Evolutionary conservation across 1,139 yeast species (phyloP), one percentile per base, ranked within the genome.

Genomic region (Blastobotrys ciferrii): DNA sequence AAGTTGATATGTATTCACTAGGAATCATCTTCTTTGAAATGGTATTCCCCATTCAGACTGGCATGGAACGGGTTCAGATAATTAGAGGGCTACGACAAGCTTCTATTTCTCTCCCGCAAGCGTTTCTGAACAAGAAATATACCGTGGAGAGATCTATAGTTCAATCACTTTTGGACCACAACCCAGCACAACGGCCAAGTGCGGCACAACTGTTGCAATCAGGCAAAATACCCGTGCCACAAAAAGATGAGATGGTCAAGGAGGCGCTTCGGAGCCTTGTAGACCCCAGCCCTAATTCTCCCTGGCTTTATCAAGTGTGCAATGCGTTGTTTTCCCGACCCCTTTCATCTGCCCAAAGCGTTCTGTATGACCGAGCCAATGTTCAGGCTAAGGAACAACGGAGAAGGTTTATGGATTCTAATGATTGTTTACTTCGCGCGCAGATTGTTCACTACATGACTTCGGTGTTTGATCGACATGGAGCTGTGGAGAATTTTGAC

Each of bases 1-100:
- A 92, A 58, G 95, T 92, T 19, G 98, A 94, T 64, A 84, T 94
- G 87, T 94, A 89, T 64, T 89, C 98, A 0, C 69, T 94, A 46
- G 98, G 98, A 3, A 80, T 94, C 28, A 92, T 94, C 1, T 88
- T 92, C 63, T 92, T 92, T 66, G 98, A 94, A 65, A 91, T 94
- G 98, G 79, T 89, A 30, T 88, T 84, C 66, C 75, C 84, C 0
- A 75, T 92, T 61, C 73, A 75, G 13, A 94, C 98, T 0, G 92
- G 89, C 2, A 92, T 94, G 97, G 98, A 94, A 65, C 75, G 98
- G 48, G 91, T 86, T 2, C 74, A 75, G 43, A 86, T 81, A 9
- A 69, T 92, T 23, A 78, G 82, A 52, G 75, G 77, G 31, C 67
- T 92, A 45, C 73, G 98, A 49, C 65, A 75, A 1, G 68, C 78